Base-by-base conservation (phyloP, 805 yeast species). In the Wickerhamiella allomyrinae region DNA sequence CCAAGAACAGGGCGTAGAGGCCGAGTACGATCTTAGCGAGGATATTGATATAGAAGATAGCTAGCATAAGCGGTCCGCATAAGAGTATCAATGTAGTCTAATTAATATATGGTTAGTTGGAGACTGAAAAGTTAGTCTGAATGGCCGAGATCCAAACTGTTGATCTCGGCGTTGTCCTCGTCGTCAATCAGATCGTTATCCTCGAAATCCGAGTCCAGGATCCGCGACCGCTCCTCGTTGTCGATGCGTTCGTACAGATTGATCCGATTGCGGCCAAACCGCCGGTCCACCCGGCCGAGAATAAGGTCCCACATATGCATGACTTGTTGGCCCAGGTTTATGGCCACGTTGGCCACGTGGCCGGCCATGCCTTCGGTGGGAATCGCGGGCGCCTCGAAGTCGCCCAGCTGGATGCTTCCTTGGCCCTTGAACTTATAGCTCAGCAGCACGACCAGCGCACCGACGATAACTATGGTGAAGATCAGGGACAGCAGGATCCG, bases 401-500 rank as follows among this genome's bases (percentile, higher is more conserved):
- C 43, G 21, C 42, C 47, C 13, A 45, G 39, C 20, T 24, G 22
- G 41, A 45, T 45, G 20, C 37, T 27, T 29, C 45, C 47, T 6
- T 34, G 9, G 22, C 40, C 24, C 33, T 39, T 23, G 20, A 34
- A 21, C 37, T 34, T 34, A 25, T 34, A 15, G 23, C 23, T 23
- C 19, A 36, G 20, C 7, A 22, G 27, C 20, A 23, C 39, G 20
- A 22, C 39, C 20, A 36, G 39, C 29, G 21, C 17, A 8, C 29
- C 29, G 19, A 23, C 39, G 7, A 36, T 19, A 22, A 22, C 20
- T 11, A 23, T 7, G 7, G 20, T 22, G 17, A 36, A 36, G 13
- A 36, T 23, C 7, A 36, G 14, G 21, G 39, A 22, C 6, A 36
- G 13, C 3, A 36, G 14, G 11, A 77, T 85, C 39, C 85, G 94